Evolutionary conservation across 164 flowering plant species (phyloP).

Genomic region (Kingdonia uniflora): DNA sequence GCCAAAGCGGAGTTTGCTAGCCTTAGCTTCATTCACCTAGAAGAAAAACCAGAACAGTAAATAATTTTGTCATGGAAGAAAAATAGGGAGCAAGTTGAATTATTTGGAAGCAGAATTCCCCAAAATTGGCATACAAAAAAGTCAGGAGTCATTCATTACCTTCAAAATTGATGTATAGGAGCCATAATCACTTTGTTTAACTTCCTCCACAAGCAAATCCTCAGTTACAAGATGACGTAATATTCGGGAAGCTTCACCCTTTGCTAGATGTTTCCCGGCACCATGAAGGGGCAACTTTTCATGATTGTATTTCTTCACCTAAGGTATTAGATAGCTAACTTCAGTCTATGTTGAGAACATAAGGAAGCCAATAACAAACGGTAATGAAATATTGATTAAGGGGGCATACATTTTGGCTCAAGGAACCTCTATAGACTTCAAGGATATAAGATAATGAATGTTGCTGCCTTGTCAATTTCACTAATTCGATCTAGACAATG

Average conservation of each 20-base stretch:
- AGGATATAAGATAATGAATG: slow-evolving; percentile 79
- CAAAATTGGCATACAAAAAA: background rate
- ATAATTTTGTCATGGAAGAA: background rate
- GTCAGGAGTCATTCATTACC: slow-evolving; percentile 21
- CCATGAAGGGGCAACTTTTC: slow-evolving; percentile 63
- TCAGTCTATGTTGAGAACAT: background rate
- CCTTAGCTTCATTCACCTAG: slow-evolving; percentile 82
- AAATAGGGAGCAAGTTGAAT: background rate
- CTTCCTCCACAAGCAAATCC: slow-evolving; percentile 77
- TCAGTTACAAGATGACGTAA: slow-evolving; percentile 77
- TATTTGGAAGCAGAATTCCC: background rate
- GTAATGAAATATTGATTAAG: background rate
- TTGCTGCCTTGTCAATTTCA: slow-evolving; percentile 59
- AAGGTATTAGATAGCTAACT: slow-evolving; percentile 9
- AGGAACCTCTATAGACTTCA: slow-evolving; percentile 92
- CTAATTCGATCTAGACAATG: slow-evolving; percentile 55
- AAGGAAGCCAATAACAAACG: background rate
- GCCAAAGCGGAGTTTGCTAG: slow-evolving; percentile 32
- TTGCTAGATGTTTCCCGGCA: slow-evolving; percentile 72
- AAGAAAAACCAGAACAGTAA: background rate
- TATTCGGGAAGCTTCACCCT: slow-evolving; percentile 82
- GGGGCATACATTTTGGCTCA: slow-evolving; percentile 59
- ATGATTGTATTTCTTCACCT: slow-evolving; percentile 87
- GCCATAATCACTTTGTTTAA: slow-evolving; percentile 92
- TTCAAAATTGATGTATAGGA: slow-evolving; percentile 79